Evolutionary conservation across 345 rosid genomes (phyloP).

Genomic region (Boechera retrofracta): DNA sequence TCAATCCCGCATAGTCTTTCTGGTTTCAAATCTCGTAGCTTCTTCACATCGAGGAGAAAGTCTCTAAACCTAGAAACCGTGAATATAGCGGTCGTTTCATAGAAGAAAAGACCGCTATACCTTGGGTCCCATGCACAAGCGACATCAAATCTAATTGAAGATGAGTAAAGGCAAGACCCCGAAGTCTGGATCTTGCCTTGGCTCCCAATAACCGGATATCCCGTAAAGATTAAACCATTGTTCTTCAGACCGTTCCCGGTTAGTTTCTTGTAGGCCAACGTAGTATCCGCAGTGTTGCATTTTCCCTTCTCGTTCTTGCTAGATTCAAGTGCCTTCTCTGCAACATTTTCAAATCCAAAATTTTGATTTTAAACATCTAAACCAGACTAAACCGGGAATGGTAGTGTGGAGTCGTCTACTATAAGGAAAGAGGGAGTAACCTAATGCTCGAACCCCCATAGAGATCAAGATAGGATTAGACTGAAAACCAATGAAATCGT

Average conservation of each 20-base stretch:
- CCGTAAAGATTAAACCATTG: constrained; percentile 64
- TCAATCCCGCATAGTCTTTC: constrained; percentile 75
- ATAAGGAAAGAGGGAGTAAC: constrained; percentile 42
- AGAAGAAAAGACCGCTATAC: constrained; percentile 75
- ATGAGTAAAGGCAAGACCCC: constrained; percentile 79
- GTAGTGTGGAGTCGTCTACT: not conserved
- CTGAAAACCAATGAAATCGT: constrained; percentile 80
- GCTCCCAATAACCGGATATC: constrained; percentile 79
- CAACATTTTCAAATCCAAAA: constrained; percentile 27
- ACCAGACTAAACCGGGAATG: constrained; percentile 20
- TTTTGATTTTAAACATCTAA: not conserved
- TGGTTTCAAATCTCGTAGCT: constrained; percentile 62
- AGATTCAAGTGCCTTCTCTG: constrained; percentile 70
- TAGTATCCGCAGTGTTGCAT: constrained; percentile 57
- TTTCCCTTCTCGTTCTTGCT: constrained; percentile 57
- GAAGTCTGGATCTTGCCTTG: constrained; percentile 87
- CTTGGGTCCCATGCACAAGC: constrained; percentile 87
- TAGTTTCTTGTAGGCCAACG: constrained; percentile 64
- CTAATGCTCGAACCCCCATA: constrained; percentile 61
- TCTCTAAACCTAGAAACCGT: constrained; percentile 53
- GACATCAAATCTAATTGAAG: constrained; percentile 47
- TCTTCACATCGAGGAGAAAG: constrained; percentile 66
- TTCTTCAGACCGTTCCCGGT: constrained; percentile 74
- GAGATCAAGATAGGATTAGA: constrained; percentile 64
- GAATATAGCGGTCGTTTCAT: constrained; percentile 76